A percentile compares a stretch with the other conserved stretches of the same genome.
These are phyloP conservation scores for Volvariella surrecta DNA, from an alignment of 1,284 basidiomycete genomes.

Conservation along the genomic window DNA sequence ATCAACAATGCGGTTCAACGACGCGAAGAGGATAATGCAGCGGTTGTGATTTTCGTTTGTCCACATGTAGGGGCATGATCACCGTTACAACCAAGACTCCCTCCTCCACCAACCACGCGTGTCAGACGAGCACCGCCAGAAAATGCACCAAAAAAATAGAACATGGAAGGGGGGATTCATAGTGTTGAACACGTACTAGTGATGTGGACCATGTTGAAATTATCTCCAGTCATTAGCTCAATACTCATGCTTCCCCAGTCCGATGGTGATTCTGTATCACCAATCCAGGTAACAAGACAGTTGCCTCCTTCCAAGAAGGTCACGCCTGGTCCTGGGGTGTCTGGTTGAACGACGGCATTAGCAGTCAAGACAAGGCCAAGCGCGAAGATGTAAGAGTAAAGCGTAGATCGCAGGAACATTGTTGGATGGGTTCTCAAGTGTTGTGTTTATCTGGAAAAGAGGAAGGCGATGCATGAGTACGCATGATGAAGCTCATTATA, in stretches of 20 bases:
- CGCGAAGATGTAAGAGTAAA: too few relatives aligned
- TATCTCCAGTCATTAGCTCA: slow-evolving; percentile 74
- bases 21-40: too few relatives aligned
- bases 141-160: not conserved
- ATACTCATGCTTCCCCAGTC: slow-evolving; percentile 61
- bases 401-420: too few relatives aligned
- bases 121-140: too few relatives aligned
- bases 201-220: slow-evolving; percentile 61
- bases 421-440: too few relatives aligned
- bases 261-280: slow-evolving; percentile 38
- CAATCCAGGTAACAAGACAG: slow-evolving; percentile 48
- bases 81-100: too few relatives aligned
- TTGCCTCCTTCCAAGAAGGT: slow-evolving; percentile 45
- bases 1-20: slow-evolving; percentile 1
- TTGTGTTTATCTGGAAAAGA: too few relatives aligned
- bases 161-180: not conserved
- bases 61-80: too few relatives aligned
- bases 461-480: too few relatives aligned
- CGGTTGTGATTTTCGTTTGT: too few relatives aligned
- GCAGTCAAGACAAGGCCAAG: slow-evolving; percentile 12
- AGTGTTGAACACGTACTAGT: slow-evolving; percentile 51
- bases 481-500: too few relatives aligned
- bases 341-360: slow-evolving; percentile 44
- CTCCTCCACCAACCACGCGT: too few relatives aligned
- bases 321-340: slow-evolving; percentile 42